These are phyloP conservation scores for Yamadazyma diddensiae DNA, from an alignment of 1,139 yeast species.

Conservation along the genomic window DNA sequence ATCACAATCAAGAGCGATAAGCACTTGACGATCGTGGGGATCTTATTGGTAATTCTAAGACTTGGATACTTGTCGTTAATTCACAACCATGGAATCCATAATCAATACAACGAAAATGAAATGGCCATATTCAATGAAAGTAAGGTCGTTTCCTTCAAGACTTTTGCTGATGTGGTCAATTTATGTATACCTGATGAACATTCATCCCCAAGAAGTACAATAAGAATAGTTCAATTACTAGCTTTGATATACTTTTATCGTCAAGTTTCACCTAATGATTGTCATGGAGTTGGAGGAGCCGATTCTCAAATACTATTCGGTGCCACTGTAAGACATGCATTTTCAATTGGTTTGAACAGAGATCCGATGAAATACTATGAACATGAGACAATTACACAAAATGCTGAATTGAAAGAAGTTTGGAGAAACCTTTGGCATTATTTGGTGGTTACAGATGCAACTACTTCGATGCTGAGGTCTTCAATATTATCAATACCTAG, in stretches of 20 bases:
- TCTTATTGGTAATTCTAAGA: slow-evolving; percentile 29
- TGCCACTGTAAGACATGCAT: slow-evolving; percentile 36
- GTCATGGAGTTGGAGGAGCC: slow-evolving; percentile 43
- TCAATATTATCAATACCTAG: slow-evolving; percentile 26
- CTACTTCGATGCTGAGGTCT: slow-evolving; percentile 34
- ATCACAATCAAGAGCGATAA: slow-evolving; percentile 28
- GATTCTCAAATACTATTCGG: slow-evolving; percentile 43
- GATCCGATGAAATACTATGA: slow-evolving; percentile 37
- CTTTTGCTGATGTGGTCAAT: slow-evolving; percentile 25
- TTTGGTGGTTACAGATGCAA: slow-evolving; percentile 30
- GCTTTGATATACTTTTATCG: slow-evolving; percentile 35
- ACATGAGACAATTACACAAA: slow-evolving; percentile 30
- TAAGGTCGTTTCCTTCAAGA: slow-evolving; percentile 23
- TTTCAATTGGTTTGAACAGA: slow-evolving; percentile 42
- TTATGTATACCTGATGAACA: slow-evolving; percentile 33
- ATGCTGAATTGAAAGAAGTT: slow-evolving; percentile 23
- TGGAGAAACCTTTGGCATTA: slow-evolving; percentile 44
- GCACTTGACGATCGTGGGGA: slow-evolving; percentile 32
- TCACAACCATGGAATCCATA: slow-evolving; percentile 32
- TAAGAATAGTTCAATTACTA: slow-evolving; percentile 33
- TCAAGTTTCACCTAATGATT: slow-evolving; percentile 40
- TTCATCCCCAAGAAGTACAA: slow-evolving; percentile 28
- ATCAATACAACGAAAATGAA: slow-evolving; percentile 30
- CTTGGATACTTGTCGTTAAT: slow-evolving; percentile 41
- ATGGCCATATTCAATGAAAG: slow-evolving; percentile 25